These are phyloP conservation scores for Trichocladium uniseriatum DNA, from an alignment of 495 filamentous ascomycete genomes.

Conservation along the genomic window DNA sequence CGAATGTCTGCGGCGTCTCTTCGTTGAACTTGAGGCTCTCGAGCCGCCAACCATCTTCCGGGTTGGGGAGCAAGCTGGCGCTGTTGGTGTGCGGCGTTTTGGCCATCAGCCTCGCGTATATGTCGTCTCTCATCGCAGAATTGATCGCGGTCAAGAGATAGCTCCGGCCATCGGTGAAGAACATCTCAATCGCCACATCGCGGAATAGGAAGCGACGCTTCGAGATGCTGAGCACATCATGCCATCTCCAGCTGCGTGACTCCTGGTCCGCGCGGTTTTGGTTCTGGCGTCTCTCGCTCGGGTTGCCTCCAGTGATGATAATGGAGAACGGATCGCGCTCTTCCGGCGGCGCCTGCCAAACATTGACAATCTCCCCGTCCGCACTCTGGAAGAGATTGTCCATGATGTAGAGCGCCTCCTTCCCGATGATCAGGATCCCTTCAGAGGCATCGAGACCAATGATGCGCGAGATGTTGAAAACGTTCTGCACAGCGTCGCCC, in stretches of 20 bases:
- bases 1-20: conserved; percentile 71
- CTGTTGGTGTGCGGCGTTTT: conserved; percentile 70
- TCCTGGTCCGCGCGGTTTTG: conserved; percentile 56
- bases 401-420: conserved; percentile 83
- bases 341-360: conserved; percentile 83
- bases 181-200: conserved; percentile 89
- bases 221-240: conserved; percentile 90
- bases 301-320: conserved; percentile 76
- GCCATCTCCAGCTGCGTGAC: conserved; percentile 86
- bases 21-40: conserved; percentile 76
- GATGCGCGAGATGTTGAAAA: conserved; percentile 90
- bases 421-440: conserved; percentile 87
- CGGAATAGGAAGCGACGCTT: conserved; percentile 92
- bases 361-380: conserved; percentile 93
- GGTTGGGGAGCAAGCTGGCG: conserved; percentile 40
- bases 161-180: conserved; percentile 93
- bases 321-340: conserved; percentile 92
- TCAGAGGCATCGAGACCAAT: conserved; percentile 87
- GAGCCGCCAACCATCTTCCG: conserved; percentile 73
- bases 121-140: conserved; percentile 59
- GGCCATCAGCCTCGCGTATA: conserved; percentile 60
- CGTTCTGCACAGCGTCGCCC: conserved; percentile 84
- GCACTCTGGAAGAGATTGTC: conserved; percentile 90
- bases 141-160: conserved; percentile 82
- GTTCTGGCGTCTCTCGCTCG: conserved; percentile 45